Base-by-base conservation (phyloP, 768 basidiomycete genomes). In the Tricholoma terreum region DNA sequence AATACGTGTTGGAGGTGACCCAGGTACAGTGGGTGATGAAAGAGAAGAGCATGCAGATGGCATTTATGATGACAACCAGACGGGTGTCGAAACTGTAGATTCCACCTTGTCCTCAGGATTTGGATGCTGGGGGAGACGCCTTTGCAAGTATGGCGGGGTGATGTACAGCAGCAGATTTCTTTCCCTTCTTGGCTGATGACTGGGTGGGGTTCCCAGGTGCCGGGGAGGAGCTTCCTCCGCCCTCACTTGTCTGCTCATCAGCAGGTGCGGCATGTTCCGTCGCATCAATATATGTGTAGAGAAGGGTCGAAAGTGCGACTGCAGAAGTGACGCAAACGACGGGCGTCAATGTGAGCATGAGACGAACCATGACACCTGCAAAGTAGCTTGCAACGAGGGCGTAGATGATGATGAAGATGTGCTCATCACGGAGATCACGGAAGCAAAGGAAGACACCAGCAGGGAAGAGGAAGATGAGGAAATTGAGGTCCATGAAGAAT, bases 341-440 rank as follows among this genome's bases (percentile, higher is more conserved):
- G 1, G 97, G 97, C 0, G 97, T 98, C 56, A 99, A 85, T 22
- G 97, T 90, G 54, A 99, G 81, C 93, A 99, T 98, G 58, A 98
- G 81, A 56, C 97, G 94, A 61, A 99, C 97, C 97, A 99, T 99
- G 69, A 99, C 96, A 42, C 97, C 97, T 4, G 97, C 96, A 67
- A 99, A 99, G 80, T 99, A 99, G 71, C 92, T 94, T 49, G 90
- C 93, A 67, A 98, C 85, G 61, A 92, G 84, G 21, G 97, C 87
- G 72, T 98, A 99, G 73, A 98, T 94, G 77, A 99, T 96, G 65
- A 99, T 91, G 71, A 99, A 99, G 61, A 99, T 78, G 67, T 99
- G 97, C 68, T 98, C 97, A 70, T 99, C 97, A 27, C 93, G 85
- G 21, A 99, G 81, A 66, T 95, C 83, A 58, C 85, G 85, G 92